These are phyloP conservation scores for Lolium perenne DNA, from an alignment of 176 grass and related monocot species.

Conservation along the genomic window DNA sequence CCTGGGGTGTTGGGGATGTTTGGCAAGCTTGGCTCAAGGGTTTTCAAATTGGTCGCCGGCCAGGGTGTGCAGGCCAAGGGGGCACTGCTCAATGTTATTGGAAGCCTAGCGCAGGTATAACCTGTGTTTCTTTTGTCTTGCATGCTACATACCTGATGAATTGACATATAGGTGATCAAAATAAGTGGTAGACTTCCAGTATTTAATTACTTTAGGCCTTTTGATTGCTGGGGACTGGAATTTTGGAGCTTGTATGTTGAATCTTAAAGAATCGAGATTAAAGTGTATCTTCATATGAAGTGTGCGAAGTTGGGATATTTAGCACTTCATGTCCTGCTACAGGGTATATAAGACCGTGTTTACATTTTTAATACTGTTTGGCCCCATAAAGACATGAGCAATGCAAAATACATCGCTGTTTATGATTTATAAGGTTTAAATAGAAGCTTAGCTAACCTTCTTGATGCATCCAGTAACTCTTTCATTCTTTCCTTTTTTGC, in stretches of 20 bases:
- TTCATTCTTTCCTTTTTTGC: not conserved
- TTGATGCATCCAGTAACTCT: not conserved
- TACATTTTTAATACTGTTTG: slow-evolving; percentile 21
- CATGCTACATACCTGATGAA: slow-evolving; percentile 26
- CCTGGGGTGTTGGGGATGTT: slow-evolving; percentile 53
- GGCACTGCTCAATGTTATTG: slow-evolving; percentile 69
- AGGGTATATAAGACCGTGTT: not conserved
- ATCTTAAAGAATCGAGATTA: not conserved
- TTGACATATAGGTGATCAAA: slow-evolving; percentile 24
- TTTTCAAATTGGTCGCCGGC: slow-evolving; percentile 78
- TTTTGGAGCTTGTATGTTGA: too few species aligned
- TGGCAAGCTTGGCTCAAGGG: slow-evolving; percentile 71
- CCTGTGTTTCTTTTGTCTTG: slow-evolving; percentile 18
- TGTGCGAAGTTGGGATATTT: not conserved
- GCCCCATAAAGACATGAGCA: not conserved
- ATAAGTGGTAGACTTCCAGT: not conserved
- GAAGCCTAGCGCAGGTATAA: slow-evolving; percentile 75
- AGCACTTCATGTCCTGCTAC: not conserved
- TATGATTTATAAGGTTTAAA: not conserved
- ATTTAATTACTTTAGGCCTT: too few species aligned
- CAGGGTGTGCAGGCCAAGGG: slow-evolving; percentile 91
- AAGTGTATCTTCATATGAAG: not conserved
- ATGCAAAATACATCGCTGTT: not conserved
- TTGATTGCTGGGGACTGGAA: too few species aligned
- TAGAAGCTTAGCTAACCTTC: not conserved